These are phyloP conservation scores for Fusarium sp. DNA, from an alignment of 2,329 filamentous ascomycete genomes.

Conservation along the genomic window DNA sequence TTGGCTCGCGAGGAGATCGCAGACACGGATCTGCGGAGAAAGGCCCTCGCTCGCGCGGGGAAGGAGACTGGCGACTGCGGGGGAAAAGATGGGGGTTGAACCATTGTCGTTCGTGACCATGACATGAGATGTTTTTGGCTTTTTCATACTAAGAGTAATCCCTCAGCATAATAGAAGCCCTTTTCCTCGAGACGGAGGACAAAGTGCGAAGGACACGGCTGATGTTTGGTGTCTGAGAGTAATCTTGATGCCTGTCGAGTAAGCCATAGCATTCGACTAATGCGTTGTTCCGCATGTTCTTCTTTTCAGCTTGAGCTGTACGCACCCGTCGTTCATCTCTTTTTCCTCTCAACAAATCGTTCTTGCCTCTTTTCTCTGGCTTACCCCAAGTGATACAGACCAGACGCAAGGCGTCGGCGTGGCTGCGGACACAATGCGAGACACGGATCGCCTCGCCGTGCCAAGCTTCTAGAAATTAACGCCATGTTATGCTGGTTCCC, in stretches of 20 bases:
- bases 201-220: constrained; percentile 1
- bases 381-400: neutral
- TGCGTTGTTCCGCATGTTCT: neutral
- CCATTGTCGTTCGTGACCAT: neutral
- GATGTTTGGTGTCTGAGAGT: neutral
- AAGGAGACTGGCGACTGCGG: constrained; percentile 35
- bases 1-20: constrained; percentile 17
- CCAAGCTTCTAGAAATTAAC: constrained; percentile 24
- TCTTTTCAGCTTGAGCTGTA: constrained; percentile 10
- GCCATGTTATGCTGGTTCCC: neutral
- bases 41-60: constrained; percentile 35
- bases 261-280: constrained; percentile 9
- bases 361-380: neutral
- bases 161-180: neutral
- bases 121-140: constrained; percentile 3
- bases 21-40: constrained; percentile 36
- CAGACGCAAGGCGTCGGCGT: constrained; percentile 5
- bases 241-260: constrained; percentile 13
- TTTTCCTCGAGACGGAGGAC: neutral
- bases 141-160: neutral
- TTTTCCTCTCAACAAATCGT: neutral
- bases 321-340: constrained; percentile 2
- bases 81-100: constrained; percentile 39
- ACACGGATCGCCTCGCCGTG: constrained; percentile 13
- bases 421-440: constrained; percentile 8